A percentile compares a stretch with the other conserved stretches of the same genome.
Evolutionary conservation across 2,329 filamentous ascomycete genomes (phyloP).

Genomic region (Dactylellina drechsleri): DNA sequence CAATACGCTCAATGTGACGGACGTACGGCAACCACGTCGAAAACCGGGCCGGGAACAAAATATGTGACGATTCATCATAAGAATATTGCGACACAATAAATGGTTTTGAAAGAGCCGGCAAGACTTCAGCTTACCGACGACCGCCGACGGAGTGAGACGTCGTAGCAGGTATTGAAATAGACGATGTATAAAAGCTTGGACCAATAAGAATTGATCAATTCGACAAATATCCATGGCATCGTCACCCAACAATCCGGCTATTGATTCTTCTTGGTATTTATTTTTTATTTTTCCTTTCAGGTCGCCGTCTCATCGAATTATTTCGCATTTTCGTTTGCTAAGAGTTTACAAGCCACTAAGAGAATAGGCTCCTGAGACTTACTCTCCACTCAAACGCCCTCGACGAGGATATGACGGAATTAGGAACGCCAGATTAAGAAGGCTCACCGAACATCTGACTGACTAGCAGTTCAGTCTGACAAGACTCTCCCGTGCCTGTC

Average conservation of each 20-base stretch:
- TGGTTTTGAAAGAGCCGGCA: not conserved
- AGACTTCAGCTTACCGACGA: no score
- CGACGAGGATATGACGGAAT: constrained; percentile 2
- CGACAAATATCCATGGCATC: not conserved
- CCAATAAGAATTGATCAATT: not conserved
- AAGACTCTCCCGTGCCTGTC: no score
- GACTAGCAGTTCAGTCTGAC: no score
- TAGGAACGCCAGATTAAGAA: not conserved
- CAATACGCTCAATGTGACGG: no score
- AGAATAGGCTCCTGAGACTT: not conserved
- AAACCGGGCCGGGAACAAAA: no score
- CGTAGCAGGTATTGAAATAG: not conserved
- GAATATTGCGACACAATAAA: constrained; percentile 1
- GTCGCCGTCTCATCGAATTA: constrained; percentile 5
- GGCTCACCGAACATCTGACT: no score
- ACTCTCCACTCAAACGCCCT: not conserved
- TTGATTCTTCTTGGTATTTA: not conserved
- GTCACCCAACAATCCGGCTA: not conserved
- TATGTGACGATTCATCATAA: not conserved
- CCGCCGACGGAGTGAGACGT: not conserved
- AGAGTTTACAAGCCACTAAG: not conserved
- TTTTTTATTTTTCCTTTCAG: not conserved
- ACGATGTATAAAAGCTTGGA: not conserved
- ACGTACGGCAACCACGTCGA: no score
- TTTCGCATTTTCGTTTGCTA: not conserved